Evolutionary conservation across 2,329 filamentous ascomycete species (phyloP), one percentile per base, ranked within the genome.

Genomic region (Ascochyta clinopodiicola): DNA sequence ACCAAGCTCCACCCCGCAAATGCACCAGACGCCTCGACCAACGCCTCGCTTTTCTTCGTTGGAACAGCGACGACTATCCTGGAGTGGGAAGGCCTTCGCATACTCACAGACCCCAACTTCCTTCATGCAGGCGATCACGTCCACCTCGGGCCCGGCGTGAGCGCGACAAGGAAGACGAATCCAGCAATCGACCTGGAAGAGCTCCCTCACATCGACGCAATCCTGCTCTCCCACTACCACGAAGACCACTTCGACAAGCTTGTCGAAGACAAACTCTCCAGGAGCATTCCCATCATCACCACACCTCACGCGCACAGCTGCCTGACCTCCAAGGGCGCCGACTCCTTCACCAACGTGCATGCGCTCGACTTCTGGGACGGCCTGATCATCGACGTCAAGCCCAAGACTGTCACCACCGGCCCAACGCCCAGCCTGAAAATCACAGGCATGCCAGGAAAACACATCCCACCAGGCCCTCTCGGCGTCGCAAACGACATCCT

Each of bases 181-280:
- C 86, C 86, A 21, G 84, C 84, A 0, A 77, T 89, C 15, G 81
- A 87, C 52, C 68, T 89, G 5, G 78, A 86, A 43, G 78, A 84
- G 25, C 75, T 89, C 1, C 87, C 87, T 1, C 76, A 79, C 1
- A 78, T 89, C 19, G 85, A 89, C 66, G 75, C 79, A 0, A 80
- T 89, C 2, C 75, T 89, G 29, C 75, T 89, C 2, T 86, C 82
- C 2, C 86, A 89, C 64, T 89, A 88, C 66, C 87, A 89, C 61
- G 86, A 76, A 25, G 83, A 84, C 62, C 82, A 85, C 62, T 85
- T 85, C 61, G 83, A 85, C 61, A 73, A 78, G 43, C 71, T 80
- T 47, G 82, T 85, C 27, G 83, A 85, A 67, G 73, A 69, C 1
- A 79, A 77, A 12, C 73, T 85, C 15, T 75, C 80, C 19, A 77